Conservation (phyloP, 1,139 yeast genomes). For the Sugiyamaella paludigena region DNA sequence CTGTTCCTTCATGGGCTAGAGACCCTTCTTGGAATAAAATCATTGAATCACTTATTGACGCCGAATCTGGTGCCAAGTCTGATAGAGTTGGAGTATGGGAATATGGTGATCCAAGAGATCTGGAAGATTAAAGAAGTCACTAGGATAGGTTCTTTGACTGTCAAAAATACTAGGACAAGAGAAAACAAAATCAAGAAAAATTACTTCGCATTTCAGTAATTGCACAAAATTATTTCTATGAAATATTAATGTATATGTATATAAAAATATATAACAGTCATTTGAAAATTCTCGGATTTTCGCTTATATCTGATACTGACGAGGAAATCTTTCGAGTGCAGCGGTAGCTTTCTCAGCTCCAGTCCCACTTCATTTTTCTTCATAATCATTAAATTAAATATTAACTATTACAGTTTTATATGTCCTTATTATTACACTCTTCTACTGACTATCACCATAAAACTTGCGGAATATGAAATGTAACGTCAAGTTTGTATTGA, state of each 20-base stretch:
- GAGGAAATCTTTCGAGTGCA: no score
- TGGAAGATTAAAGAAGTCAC: slow-evolving; percentile 45
- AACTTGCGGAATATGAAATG: slow-evolving; percentile 71
- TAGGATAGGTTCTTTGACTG: no score
- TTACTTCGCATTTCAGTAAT: not conserved
- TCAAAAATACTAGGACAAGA: no score
- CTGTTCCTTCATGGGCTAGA: slow-evolving; percentile 41
- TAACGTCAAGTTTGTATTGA: slow-evolving; percentile 63
- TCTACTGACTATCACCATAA: slow-evolving; percentile 44
- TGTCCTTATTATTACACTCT: no score
- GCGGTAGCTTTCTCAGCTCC: no score
- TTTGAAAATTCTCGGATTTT: not conserved
- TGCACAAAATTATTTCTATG: not conserved
- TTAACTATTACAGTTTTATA: not conserved
- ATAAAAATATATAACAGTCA: not conserved
- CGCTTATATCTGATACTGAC: no score
- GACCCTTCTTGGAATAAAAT: slow-evolving; percentile 33
- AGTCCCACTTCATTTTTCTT: no score
- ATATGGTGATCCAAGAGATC: slow-evolving; percentile 71
- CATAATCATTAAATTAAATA: slow-evolving; percentile 1
- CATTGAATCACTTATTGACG: slow-evolving; percentile 39
- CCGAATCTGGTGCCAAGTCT: slow-evolving; percentile 51
- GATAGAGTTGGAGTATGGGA: slow-evolving; percentile 74
- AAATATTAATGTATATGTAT: not conserved
- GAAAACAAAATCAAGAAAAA: not conserved